Evolutionary conservation across 148 eudicot species (phyloP), one percentile per base, ranked within the genome.

Genomic region (Nepenthes gracilis): DNA sequence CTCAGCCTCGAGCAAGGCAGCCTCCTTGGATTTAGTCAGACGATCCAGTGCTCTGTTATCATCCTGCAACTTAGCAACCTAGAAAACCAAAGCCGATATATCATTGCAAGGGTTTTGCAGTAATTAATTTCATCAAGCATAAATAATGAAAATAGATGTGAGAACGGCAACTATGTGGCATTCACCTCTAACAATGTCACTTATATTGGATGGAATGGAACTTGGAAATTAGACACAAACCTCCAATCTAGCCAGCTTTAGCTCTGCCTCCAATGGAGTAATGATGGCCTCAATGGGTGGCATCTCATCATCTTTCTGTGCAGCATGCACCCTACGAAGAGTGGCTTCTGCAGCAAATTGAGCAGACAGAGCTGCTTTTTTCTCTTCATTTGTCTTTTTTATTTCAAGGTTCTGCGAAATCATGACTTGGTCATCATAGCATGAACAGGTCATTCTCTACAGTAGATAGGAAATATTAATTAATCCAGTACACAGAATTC

Each of bases 291-390:
- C 99, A 61, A 93, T 84, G 15, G 99, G 98, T 36, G 95, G 97
- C 95, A 89, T 84, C 37, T 89, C 92, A 60, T 93, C 92, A 57
- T 93, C 99, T 66, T 86, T 93, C 59, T 93, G 99, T 2, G 95
- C 91, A 67, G 95, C 92, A 70, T 93, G 99, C 51, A 93, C 96
- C 59, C 99, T 84, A 70, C 99, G 80, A 65, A 93, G 97, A 34
- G 99, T 93, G 71, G 97, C 97, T 78, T 93, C 97, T 43, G 99
- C 99, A 57, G 99, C 99, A 83, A 84, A 93, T 74, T 89, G 96
- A 57, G 97, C 99, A 36, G 95, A 82, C 73, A 93, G 66, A 58
- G 99, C 85, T 50, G 85, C 77, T 70, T 81, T 93, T 60, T 86
- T 93, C 77, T 93, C 95, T 60, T 93, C 95, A 72, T 79, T 88